Evolutionary conservation across 2,329 filamentous ascomycete species (phyloP).

Genomic region (Septoria petroselini): DNA sequence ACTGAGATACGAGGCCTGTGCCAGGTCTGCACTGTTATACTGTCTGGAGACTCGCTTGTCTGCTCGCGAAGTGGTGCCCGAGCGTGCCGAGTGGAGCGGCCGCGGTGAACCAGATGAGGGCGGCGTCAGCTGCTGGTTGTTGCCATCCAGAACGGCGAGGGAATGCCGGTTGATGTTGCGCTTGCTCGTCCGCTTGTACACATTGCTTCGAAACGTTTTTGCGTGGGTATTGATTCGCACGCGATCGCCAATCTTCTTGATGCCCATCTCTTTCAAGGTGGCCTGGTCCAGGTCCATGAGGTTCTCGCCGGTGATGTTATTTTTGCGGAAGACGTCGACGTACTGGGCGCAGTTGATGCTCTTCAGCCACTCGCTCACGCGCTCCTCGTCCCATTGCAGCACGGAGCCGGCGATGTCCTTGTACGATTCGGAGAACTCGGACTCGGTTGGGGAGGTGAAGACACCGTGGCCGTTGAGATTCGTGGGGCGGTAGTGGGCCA

Average conservation of each 20-base stretch:
- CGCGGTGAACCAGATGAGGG: conserved; percentile 65
- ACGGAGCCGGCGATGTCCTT: conserved; percentile 47
- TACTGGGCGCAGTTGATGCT: conserved; percentile 94
- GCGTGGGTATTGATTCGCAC: conserved; percentile 67
- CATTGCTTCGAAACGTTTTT: conserved; percentile 49
- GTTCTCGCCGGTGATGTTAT: conserved; percentile 97
- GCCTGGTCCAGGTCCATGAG: conserved; percentile 95
- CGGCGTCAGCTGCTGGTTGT: conserved; percentile 52
- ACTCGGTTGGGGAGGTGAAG: conserved; percentile 83
- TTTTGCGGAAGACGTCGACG: conserved; percentile 80
- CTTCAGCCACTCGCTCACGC: conserved; percentile 84
- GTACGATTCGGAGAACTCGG: conserved; percentile 77
- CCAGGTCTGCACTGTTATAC: conserved; percentile 43
- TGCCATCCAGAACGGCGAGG: conserved; percentile 71
- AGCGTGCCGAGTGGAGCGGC: conserved; percentile 54
- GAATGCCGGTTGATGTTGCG: conserved; percentile 76
- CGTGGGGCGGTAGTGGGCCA: conserved; percentile 32
- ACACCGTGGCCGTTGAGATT: conserved; percentile 36
- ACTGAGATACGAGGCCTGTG: conserved; percentile 38
- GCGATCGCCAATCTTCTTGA: conserved; percentile 95
- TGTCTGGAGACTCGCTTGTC: conserved; percentile 51
- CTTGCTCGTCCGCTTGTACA: conserved; percentile 56
- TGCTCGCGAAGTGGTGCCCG: conserved; percentile 45
- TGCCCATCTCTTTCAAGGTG: conserved; percentile 94
- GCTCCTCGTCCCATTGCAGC: conserved; percentile 82